Conservation (phyloP, 1,139 yeast genomes). For the Taiozyma sp. region DNA sequence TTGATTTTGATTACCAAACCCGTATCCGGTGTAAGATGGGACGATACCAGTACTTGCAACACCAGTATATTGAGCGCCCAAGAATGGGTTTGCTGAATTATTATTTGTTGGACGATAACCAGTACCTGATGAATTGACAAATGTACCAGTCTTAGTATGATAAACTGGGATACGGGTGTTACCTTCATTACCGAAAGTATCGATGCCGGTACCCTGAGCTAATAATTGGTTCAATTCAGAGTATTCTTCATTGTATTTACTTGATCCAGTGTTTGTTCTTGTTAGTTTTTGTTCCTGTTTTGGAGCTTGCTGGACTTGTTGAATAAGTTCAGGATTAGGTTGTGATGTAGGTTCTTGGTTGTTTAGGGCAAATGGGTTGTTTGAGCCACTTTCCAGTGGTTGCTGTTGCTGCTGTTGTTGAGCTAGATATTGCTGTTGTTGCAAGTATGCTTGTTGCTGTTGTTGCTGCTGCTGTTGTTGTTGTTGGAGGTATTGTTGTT, state of each 20-base stretch:
- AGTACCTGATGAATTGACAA: constrained; percentile 83
- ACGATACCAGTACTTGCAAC: constrained; percentile 52
- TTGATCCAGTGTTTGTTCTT: constrained; percentile 41
- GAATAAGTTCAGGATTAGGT: constrained; percentile 25
- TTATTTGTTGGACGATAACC: constrained; percentile 56
- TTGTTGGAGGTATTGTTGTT: constrained; percentile 15
- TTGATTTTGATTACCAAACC: constrained; percentile 70
- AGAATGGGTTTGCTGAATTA: constrained; percentile 57
- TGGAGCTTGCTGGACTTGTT: constrained; percentile 25
- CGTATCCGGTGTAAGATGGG: constrained; percentile 83
- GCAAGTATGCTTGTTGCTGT: constrained; percentile 23
- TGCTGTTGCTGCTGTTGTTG: constrained; percentile 26
- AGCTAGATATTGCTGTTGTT: constrained; percentile 30
- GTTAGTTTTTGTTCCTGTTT: constrained; percentile 31
- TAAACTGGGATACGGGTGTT: constrained; percentile 88
- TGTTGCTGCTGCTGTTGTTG: constrained; percentile 25
- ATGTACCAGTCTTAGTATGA: constrained; percentile 75
- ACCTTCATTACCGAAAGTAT: constrained; percentile 95
- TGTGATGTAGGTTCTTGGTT: constrained; percentile 13
- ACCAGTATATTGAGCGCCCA: constrained; percentile 72
- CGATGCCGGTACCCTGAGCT: constrained; percentile 87
- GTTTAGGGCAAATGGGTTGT: constrained; percentile 80
- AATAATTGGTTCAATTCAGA: constrained; percentile 73
- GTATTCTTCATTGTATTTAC: constrained; percentile 45
- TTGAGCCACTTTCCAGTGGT: constrained; percentile 60